Evolutionary conservation across 345 rosid species (phyloP).

Genomic region (Rhodamnia rubescens): DNA sequence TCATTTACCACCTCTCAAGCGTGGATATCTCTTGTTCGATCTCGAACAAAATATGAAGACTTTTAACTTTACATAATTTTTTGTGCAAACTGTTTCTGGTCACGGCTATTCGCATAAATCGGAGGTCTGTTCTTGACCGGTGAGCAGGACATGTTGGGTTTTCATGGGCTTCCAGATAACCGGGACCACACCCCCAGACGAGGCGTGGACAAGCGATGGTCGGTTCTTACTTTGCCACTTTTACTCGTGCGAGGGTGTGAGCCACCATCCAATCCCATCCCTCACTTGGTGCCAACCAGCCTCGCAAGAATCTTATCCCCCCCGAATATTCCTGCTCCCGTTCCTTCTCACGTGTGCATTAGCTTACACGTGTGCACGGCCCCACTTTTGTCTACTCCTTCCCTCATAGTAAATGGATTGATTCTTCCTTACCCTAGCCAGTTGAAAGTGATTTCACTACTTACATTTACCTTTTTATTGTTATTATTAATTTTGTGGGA

Average conservation of each 20-base stretch:
- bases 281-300: not conserved
- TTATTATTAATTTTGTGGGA: not conserved
- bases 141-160: not conserved
- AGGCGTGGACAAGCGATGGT: not conserved
- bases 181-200: not conserved
- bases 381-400: not conserved
- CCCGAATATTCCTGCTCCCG: not conserved
- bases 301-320: not conserved
- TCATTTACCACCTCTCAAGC: not conserved
- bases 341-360: not conserved
- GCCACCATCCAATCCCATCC: not conserved
- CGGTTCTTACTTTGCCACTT: not conserved
- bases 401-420: not conserved
- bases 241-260: not conserved
- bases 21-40: rapidly evolving
- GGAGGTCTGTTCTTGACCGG: not conserved
- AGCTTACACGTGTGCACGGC: not conserved
- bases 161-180: not conserved
- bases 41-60: not conserved
- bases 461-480: not conserved
- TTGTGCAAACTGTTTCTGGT: not conserved
- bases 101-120: rapidly evolving
- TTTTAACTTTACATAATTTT: not conserved
- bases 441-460: not conserved
- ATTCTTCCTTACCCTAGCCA: not conserved